Base-by-base conservation (phyloP, 257 asterid species). In the Solanum tarapatanum region DNA sequence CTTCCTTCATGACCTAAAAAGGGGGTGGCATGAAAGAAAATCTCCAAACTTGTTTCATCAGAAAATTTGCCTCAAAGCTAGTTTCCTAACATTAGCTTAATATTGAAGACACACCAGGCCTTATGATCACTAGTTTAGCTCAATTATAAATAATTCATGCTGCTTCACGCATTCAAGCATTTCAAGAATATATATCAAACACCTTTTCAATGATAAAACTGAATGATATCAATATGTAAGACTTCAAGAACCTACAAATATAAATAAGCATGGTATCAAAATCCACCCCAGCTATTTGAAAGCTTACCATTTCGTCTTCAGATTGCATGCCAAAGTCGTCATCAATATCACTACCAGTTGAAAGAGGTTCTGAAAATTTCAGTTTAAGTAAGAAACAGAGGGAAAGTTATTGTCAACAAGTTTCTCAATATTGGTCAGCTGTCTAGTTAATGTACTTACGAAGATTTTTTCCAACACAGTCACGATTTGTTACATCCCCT, bases 271-370 rank as follows among this genome's bases (percentile, higher is more conserved):
- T 21, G 68, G 28, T 19, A 82, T 82, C 43, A 82, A 82, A 82
- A 32, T 82, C 85, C 66, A 51, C 85, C 66, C 48, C n/a, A 17
- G 30, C 85, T 48, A 48, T 48, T 58, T 84, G 86, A 28, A 87
- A 89, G 92, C 97, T 90, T 93, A 97, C 99, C 82, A 93, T 90
- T 90, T 93, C 98, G 85, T 93, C 98, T 73, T 90, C 92, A 84
- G 98, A 92, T 82, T 62, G 93, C 90, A 95, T 35, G 85, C 90
- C 95, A 91, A 91, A 96, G 89, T 96, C 99, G 74, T 90, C 94
- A 90, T 97, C 99, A 7, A 88, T 90, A 90, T 92, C 96, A 85
- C 87, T 91, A 90, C 89, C 89, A 89, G 92, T 92, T 87, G 95
- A 92, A 88, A 91, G 94, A 95, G 96, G 90, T 87, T 94, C 99